Evolutionary conservation across 75 land plant species (phyloP).

Genomic region (Picea sitchensis): DNA sequence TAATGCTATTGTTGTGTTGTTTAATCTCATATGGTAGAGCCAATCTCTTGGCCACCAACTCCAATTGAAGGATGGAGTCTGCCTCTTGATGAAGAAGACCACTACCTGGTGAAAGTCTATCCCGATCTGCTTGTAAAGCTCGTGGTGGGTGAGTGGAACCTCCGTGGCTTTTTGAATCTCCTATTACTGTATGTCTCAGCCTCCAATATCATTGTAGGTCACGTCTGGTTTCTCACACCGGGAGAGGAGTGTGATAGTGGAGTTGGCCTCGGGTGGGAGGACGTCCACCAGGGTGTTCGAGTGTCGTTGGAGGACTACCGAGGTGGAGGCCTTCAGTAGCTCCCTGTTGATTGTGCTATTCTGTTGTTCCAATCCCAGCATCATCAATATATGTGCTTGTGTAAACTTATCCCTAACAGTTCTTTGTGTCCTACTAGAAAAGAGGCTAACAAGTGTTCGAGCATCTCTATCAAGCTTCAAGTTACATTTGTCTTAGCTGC

Average conservation of each 20-base stretch:
- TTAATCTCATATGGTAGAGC: no score
- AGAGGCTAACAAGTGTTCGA: conserved; percentile 80
- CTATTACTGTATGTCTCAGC: conserved; percentile 86
- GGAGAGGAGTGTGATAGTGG: conserved; percentile 69
- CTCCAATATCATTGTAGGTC: conserved; percentile 80
- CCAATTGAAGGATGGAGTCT: no score
- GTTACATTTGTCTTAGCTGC: no score
- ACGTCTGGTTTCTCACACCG: conserved; percentile 90
- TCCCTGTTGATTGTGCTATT: conserved; percentile 72
- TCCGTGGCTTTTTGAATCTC: conserved; percentile 88
- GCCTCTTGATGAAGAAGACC: conserved; percentile 44
- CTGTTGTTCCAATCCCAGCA: no score
- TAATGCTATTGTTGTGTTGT: no score
- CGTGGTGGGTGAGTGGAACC: conserved; percentile 78
- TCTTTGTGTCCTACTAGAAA: conserved; percentile 85
- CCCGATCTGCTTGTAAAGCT: conserved; percentile 80
- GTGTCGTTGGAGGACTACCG: conserved; percentile 84
- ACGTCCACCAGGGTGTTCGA: conserved; percentile 90
- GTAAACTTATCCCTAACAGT: conserved; percentile 95
- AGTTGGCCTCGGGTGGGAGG: conserved; percentile 82
- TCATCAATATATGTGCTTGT: conserved; percentile 12
- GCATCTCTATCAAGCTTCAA: conserved; percentile 37
- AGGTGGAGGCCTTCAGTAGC: no score
- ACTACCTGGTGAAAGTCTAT: conserved; percentile 77
- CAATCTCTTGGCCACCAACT: no score